phyloP scores from a whole-genome alignment of 2,329 filamentous ascomycete genomes.

The Neofusicoccum laricinum region DNA sequence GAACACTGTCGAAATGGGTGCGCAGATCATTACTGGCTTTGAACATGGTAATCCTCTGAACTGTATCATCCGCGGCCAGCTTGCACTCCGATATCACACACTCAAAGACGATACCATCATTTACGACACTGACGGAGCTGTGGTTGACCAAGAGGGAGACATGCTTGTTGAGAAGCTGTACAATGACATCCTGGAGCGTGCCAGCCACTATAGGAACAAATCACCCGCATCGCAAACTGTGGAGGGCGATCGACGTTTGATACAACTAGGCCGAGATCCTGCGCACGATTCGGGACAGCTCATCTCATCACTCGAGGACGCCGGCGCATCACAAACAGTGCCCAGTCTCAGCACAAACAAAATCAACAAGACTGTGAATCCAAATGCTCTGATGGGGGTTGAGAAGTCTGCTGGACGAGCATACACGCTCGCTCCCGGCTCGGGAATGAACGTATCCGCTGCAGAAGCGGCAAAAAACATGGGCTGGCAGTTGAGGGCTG shows the following conservation, averaged over 20 bases:
- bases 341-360: conserved; percentile 30
- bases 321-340: conserved; percentile 52
- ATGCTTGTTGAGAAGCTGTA: conserved; percentile 85
- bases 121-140: conserved; percentile 76
- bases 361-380: conserved; percentile 8
- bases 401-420: conserved; percentile 68
- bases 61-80: conserved; percentile 82
- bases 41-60: conserved; percentile 93
- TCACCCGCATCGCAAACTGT: conserved; percentile 66
- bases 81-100: conserved; percentile 81
- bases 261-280: conserved; percentile 80
- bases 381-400: conserved; percentile 46
- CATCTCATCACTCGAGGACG: conserved; percentile 71
- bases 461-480: conserved; percentile 74
- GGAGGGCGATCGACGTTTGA: conserved; percentile 76
- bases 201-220: conserved; percentile 86
- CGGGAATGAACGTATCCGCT: conserved; percentile 67
- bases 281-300: conserved; percentile 56
- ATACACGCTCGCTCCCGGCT: conserved; percentile 65
- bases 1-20: conserved; percentile 92
- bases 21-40: conserved; percentile 97
- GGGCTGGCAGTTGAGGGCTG: conserved; percentile 75
- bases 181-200: conserved; percentile 90
- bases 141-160: conserved; percentile 72
- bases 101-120: conserved; percentile 79